These are phyloP conservation scores for Diplodia sapinea DNA, from an alignment of 2,329 filamentous ascomycete species.

Conservation along the genomic window DNA sequence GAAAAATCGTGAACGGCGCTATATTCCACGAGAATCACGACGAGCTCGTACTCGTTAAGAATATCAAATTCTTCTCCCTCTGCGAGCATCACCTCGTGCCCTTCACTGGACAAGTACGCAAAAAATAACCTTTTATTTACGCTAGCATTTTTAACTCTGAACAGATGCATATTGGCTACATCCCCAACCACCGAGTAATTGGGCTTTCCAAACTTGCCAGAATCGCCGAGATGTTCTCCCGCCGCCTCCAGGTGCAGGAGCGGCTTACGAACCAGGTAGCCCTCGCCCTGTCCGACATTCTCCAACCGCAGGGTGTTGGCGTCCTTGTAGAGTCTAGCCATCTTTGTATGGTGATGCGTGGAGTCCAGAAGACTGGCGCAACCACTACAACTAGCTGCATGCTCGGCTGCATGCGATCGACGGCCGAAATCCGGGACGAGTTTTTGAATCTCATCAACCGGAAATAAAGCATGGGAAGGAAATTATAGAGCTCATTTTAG, in stretches of 20 bases:
- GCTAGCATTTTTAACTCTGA: conserved; percentile 13
- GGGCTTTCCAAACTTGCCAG: conserved; percentile 91
- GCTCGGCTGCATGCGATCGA: conserved; percentile 91
- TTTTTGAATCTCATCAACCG: conserved; percentile 74
- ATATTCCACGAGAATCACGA: conserved; percentile 97
- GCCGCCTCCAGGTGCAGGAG: conserved; percentile 93
- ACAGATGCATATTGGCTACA: conserved; percentile 95
- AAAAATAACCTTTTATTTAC: background rate
- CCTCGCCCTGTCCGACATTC: conserved; percentile 89
- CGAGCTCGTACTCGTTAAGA: conserved; percentile 95
- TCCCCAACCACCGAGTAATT: conserved; percentile 96
- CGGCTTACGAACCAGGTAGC: conserved; percentile 95
- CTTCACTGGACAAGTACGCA: conserved; percentile 84
- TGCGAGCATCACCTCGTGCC: conserved; percentile 98
- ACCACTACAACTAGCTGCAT: conserved; percentile 96
- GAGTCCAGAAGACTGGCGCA: conserved; percentile 88
- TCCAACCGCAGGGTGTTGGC: conserved; percentile 91
- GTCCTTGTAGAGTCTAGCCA: conserved; percentile 98
- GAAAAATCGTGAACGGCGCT: conserved; percentile 88
- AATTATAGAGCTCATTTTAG: background rate
- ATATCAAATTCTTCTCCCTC: conserved; percentile 91
- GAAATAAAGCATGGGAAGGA: too few species aligned
- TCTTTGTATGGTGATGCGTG: conserved; percentile 98
- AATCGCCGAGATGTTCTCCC: conserved; percentile 95
- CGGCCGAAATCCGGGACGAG: conserved; percentile 92